Evolutionary conservation across 2,329 filamentous ascomycete species (phyloP).

Genomic region (Clarireedia paspali): DNA sequence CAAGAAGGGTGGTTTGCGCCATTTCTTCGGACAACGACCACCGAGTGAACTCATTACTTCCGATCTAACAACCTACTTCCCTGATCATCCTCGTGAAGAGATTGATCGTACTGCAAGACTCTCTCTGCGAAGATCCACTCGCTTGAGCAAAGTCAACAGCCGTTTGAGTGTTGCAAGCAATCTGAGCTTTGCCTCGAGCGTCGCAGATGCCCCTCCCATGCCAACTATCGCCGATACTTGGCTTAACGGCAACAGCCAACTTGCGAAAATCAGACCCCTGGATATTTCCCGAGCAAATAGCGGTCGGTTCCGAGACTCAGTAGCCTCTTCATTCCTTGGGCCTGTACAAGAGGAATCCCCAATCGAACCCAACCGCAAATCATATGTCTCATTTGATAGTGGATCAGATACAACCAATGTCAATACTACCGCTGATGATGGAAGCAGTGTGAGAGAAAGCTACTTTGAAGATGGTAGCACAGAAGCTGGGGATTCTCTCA

Average conservation of each 20-base stretch:
- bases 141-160: conserved; percentile 86
- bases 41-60: conserved; percentile 97
- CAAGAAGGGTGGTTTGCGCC: conserved; percentile 57
- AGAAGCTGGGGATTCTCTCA: conserved; percentile 66
- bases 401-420: conserved; percentile 63
- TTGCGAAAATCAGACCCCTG: conserved; percentile 41
- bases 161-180: conserved; percentile 91
- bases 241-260: conserved; percentile 57
- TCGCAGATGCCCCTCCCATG: conserved; percentile 89
- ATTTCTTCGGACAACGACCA: conserved; percentile 85
- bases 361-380: conserved; percentile 82
- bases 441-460: conserved; percentile 62
- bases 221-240: conserved; percentile 93
- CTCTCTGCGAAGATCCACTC: conserved; percentile 82
- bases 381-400: conserved; percentile 72
- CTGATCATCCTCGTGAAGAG: conserved; percentile 85
- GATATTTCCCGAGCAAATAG: conserved; percentile 32
- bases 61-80: conserved; percentile 94
- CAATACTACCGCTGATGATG: conserved; percentile 70
- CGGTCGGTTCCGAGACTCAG: conserved; percentile 71
- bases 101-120: conserved; percentile 93
- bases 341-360: conserved; percentile 84
- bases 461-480: conserved; percentile 75
- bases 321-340: conserved; percentile 82
- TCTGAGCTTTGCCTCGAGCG: conserved; percentile 82